Evolutionary conservation across 2,329 filamentous ascomycete genomes (phyloP).

Genomic region (Incumbomyces lentus): DNA sequence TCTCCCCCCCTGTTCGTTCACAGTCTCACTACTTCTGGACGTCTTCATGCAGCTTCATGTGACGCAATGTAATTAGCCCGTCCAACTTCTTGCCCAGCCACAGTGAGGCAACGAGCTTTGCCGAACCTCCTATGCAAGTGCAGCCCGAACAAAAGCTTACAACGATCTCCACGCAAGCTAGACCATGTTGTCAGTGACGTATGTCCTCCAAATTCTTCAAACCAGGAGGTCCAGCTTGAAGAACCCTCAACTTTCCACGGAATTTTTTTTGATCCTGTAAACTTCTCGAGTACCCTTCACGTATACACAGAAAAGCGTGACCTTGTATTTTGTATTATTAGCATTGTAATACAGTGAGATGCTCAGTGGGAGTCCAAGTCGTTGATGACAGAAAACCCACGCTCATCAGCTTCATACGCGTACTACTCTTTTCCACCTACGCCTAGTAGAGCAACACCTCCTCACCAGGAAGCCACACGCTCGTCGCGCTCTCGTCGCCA

Average conservation of each 20-base stretch:
- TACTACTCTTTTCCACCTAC: constrained; percentile 18
- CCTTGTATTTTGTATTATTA: constrained; percentile 4
- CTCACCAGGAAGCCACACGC: neutral
- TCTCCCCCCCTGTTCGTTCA: neutral
- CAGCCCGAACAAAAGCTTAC: neutral
- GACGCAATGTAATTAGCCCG: constrained; percentile 2
- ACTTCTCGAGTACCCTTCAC: neutral
- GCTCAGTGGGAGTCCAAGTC: neutral
- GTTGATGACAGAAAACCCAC: constrained; percentile 13
- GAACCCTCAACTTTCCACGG: neutral
- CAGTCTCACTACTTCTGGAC: neutral
- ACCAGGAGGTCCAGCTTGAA: neutral
- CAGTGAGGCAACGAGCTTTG: constrained; percentile 14
- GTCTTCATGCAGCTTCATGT: neutral
- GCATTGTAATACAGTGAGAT: constrained; percentile 1
- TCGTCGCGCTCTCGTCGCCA: neutral
- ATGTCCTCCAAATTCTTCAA: neutral
- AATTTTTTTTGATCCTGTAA: neutral
- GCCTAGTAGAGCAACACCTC: constrained; percentile 4
- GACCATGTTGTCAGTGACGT: constrained; percentile 6
- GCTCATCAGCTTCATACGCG: constrained; percentile 21
- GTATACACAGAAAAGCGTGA: neutral
- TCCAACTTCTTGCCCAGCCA: constrained; percentile 14
- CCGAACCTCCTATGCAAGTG: neutral
- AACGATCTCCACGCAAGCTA: constrained; percentile 1